Evolutionary conservation across 257 asterid genomes (phyloP), one percentile per base, ranked within the genome.

Genomic region (Salvia rosmarinus): DNA sequence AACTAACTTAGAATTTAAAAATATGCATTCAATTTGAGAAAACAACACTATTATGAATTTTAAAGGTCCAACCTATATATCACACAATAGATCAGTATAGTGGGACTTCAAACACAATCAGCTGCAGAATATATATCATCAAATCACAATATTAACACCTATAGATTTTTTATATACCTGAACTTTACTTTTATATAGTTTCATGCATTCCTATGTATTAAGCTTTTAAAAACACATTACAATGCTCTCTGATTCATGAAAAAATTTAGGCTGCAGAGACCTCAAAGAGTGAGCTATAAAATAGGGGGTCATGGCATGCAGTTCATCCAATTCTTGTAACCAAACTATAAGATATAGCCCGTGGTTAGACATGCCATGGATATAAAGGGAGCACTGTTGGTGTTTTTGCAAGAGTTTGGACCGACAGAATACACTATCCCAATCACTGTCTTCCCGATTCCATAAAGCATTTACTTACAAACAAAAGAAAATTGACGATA

Each of bases 51-150:
- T 14, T 37, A n/a, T 11, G 25, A 5, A 54, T 32, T 16, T 58
- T 10, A 37, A 43, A 47, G 74, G 74, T 56, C 70, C 44, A 64
- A 37, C 42, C 46, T 19, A 35, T 30, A 73, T 16, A 47, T 34
- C 40, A 30, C 3, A 40, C 20, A 46, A 23, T 46, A 55, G 6
- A 8, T 46, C 9, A 28, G 30, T 7, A 28, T 46, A 14, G 17
- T 5, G 68, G 17, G 55, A 20, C 54, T 73, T 59, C 66, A 16
- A 46, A 60, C 20, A 46, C 30, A 71, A 63, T 42, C 61, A 63
- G 61, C 56, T 23, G 40, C 55, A 42, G 14, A 47, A 4, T 19
- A 52, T 12, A 39, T 4, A 56, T 37, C 40, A 10, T 0, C 7
- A 21, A 7, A 35, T 61, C 75, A 58, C 34, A 12, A 42, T 17